Evolutionary conservation across 495 filamentous ascomycete genomes (phyloP).

Genomic region (Poronia punctata): DNA sequence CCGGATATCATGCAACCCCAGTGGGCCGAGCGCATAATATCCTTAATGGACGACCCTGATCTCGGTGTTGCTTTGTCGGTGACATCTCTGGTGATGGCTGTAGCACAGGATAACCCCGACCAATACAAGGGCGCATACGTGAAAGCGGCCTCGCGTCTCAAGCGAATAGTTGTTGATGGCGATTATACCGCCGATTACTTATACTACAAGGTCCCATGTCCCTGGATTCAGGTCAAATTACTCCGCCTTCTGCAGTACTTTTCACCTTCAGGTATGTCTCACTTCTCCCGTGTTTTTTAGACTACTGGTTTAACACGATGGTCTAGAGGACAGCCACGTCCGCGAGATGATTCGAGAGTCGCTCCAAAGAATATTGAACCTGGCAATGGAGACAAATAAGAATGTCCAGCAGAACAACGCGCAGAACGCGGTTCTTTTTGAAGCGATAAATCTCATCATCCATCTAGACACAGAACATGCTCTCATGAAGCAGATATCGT

Average conservation of each 20-base stretch:
- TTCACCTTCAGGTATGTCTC: slow-evolving; percentile 73
- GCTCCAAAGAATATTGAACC: slow-evolving; percentile 79
- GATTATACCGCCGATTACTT: slow-evolving; percentile 84
- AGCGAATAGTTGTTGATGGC: slow-evolving; percentile 80
- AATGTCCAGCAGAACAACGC: slow-evolving; percentile 99
- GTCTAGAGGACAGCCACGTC: slow-evolving; percentile 79
- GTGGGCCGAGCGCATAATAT: slow-evolving; percentile 97
- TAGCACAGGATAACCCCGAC: slow-evolving; percentile 88
- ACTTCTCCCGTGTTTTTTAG: background rate
- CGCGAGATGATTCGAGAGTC: slow-evolving; percentile 90
- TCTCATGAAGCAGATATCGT: slow-evolving; percentile 96
- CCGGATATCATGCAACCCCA: slow-evolving; percentile 88
- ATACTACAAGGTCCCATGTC: slow-evolving; percentile 98
- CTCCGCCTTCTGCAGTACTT: slow-evolving; percentile 91
- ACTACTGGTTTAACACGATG: slow-evolving; percentile 17
- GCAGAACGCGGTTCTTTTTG: slow-evolving; percentile 95
- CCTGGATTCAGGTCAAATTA: slow-evolving; percentile 97
- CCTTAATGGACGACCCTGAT: slow-evolving; percentile 94
- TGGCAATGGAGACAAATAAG: slow-evolving; percentile 88
- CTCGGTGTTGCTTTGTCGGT: slow-evolving; percentile 93
- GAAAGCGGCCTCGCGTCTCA: slow-evolving; percentile 83
- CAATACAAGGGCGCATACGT: slow-evolving; percentile 91
- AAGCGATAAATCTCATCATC: slow-evolving; percentile 97
- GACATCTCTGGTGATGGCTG: slow-evolving; percentile 91
- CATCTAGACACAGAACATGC: slow-evolving; percentile 96